phyloP scores from a whole-genome alignment of 805 yeast species.

The Yarrowia deformans region DNA sequence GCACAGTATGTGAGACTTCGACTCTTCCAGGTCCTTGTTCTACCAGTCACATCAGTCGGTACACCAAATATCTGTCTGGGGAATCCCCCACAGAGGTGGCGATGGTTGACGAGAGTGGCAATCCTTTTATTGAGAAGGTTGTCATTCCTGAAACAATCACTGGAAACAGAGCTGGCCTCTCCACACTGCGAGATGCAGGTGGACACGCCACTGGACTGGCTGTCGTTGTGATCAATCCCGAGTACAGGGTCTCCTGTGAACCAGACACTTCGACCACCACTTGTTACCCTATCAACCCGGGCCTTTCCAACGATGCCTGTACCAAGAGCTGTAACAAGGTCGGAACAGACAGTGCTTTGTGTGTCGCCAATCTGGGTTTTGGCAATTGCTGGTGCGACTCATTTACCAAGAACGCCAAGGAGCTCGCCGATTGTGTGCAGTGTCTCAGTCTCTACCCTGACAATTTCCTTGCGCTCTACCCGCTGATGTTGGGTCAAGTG shows the following conservation, averaged over 20 bases:
- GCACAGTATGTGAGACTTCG: not conserved
- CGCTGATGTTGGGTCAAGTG: not conserved
- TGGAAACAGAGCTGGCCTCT: not conserved
- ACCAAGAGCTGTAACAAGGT: not conserved
- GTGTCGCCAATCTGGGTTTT: not conserved
- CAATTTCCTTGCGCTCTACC: not conserved
- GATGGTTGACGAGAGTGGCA: not conserved
- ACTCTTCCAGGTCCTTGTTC: conserved; percentile 5
- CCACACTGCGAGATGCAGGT: not conserved
- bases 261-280: not conserved
- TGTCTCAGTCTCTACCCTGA: not conserved
- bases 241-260: not conserved
- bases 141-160: not conserved
- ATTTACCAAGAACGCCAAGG: not conserved
- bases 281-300: not conserved
- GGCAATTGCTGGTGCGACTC: conserved; percentile 4
- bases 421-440: not conserved
- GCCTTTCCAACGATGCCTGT: not conserved
- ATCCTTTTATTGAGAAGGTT: not conserved
- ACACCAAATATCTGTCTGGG: not conserved
- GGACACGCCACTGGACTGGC: conserved; percentile 11
- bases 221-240: not conserved
- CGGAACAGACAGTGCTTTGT: not conserved
- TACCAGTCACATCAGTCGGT: not conserved
- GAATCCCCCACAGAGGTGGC: not conserved